These are phyloP conservation scores for Aegilops sharonensis DNA, from an alignment of 176 grass and related monocot species.

Conservation along the genomic window DNA sequence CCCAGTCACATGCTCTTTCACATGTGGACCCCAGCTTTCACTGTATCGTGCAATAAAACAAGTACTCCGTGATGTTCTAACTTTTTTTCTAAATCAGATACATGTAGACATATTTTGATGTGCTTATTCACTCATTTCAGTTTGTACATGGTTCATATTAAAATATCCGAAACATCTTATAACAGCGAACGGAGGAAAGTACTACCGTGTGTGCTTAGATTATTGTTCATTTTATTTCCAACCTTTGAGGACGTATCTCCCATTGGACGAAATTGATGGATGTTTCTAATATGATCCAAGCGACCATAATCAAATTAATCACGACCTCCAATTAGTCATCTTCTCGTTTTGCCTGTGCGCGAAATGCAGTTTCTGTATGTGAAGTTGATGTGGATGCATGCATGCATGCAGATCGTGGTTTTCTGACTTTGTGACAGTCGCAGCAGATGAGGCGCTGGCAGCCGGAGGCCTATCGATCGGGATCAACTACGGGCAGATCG, in stretches of 20 bases:
- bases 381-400: background rate
- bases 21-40: slow-evolving; percentile 40
- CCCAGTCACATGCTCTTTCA: slow-evolving; percentile 26
- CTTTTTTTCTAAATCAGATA: too few species aligned
- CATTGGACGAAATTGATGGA: too few species aligned
- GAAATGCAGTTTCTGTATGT: background rate
- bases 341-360: background rate
- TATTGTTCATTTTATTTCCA: background rate
- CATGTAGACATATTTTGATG: too few species aligned
- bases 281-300: background rate
- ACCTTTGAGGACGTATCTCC: too few species aligned
- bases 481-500: slow-evolving; percentile 95
- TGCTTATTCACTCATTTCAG: too few species aligned
- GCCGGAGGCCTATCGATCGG: slow-evolving; percentile 46
- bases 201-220: background rate
- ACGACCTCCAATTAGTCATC: background rate
- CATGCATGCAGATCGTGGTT: background rate
- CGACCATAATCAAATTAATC: background rate
- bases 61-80: too few species aligned
- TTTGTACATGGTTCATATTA: too few species aligned
- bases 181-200: too few species aligned
- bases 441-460: background rate
- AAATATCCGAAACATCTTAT: too few species aligned
- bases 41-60: slow-evolving; percentile 8
- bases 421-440: background rate